Evolutionary conservation across 148 eudicot species (phyloP).

Genomic region (Chenopodium suecicum): DNA sequence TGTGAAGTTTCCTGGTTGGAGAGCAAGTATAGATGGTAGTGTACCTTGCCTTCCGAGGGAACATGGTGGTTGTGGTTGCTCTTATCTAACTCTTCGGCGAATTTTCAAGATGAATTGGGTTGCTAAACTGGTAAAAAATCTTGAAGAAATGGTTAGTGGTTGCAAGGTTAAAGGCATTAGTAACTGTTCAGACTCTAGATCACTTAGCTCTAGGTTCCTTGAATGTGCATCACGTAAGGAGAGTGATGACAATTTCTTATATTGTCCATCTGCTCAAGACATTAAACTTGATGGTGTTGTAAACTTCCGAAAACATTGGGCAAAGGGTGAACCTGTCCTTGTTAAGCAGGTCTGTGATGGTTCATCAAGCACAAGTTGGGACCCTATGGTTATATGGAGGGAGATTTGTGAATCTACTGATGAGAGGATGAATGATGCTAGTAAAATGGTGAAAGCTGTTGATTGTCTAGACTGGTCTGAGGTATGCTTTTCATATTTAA

Average conservation of each 20-base stretch:
- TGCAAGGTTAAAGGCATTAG: conserved; percentile 51
- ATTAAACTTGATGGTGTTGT: conserved; percentile 65
- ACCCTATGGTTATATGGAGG: conserved; percentile 79
- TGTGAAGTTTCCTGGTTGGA: conserved; percentile 63
- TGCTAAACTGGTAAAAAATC: conserved; percentile 83
- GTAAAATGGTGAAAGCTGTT: conserved; percentile 74
- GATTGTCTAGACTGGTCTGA: conserved; percentile 78
- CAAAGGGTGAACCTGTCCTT: conserved; percentile 74
- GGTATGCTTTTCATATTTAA: conserved; percentile 41
- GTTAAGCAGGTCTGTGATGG: conserved; percentile 67
- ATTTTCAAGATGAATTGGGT: conserved; percentile 99
- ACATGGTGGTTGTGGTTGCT: conserved; percentile 80
- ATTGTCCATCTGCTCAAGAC: conserved; percentile 61
- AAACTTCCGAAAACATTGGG: conserved; percentile 74
- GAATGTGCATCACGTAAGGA: conserved; percentile 55
- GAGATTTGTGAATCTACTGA: conserved; percentile 68
- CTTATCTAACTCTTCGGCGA: conserved; percentile 54
- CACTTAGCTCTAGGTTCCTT: conserved; percentile 30
- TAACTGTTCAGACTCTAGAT: conserved; percentile 28
- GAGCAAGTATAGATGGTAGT: conserved; percentile 75
- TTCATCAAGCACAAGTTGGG: conserved; percentile 70
- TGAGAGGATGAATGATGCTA: conserved; percentile 64
- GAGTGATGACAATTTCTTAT: conserved; percentile 57
- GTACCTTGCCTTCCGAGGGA: conserved; percentile 74
- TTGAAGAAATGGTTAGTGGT: conserved; percentile 90